Percentiles rank a stretch among this genome's conserved stretches.
phyloP scores from a whole-genome alignment of 768 basidiomycete species.

The Trametes coccinea region DNA sequence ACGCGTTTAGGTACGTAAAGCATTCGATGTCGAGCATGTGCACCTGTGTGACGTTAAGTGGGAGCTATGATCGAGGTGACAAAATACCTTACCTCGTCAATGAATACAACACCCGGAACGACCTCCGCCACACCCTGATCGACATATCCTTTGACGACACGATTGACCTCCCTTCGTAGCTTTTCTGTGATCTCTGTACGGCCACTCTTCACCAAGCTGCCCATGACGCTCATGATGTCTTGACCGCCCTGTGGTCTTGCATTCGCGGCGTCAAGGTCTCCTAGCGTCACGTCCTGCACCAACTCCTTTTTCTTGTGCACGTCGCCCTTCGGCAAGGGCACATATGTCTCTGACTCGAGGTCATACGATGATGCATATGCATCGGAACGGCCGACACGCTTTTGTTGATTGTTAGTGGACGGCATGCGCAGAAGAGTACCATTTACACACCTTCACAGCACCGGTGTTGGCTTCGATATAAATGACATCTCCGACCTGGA shows the following conservation, averaged over 20 bases:
- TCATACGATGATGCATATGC: conserved; percentile 98
- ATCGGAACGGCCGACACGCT: conserved; percentile 96
- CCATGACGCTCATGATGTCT: conserved; percentile 99
- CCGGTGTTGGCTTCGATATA: conserved; percentile 94
- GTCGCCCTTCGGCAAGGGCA: conserved; percentile 94
- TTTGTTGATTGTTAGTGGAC: conserved; percentile 5
- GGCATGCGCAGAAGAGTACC: background rate
- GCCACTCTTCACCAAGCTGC: conserved; percentile 82
- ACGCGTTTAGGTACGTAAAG: conserved; percentile 96
- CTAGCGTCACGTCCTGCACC: conserved; percentile 92
- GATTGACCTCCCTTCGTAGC: conserved; percentile 92
- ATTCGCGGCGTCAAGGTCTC: conserved; percentile 95
- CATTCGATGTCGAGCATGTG: conserved; percentile 99
- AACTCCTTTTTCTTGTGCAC: conserved; percentile 96
- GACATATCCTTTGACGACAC: conserved; percentile 95
- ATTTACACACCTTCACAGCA: conserved; percentile 78
- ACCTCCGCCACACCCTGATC: conserved; percentile 98
- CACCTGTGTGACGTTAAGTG: conserved; percentile 53
- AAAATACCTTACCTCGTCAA: conserved; percentile 76
- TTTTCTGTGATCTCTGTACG: conserved; percentile 98
- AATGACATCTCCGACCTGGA: conserved; percentile 94
- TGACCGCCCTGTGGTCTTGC: conserved; percentile 95
- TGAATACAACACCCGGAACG: conserved; percentile 96
- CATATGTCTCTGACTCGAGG: conserved; percentile 97
- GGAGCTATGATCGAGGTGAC: background rate